A percentile compares a stretch with the other conserved stretches of the same genome.
Conservation (phyloP, 2,329 filamentous ascomycete species). For the Penicillium sp. region DNA sequence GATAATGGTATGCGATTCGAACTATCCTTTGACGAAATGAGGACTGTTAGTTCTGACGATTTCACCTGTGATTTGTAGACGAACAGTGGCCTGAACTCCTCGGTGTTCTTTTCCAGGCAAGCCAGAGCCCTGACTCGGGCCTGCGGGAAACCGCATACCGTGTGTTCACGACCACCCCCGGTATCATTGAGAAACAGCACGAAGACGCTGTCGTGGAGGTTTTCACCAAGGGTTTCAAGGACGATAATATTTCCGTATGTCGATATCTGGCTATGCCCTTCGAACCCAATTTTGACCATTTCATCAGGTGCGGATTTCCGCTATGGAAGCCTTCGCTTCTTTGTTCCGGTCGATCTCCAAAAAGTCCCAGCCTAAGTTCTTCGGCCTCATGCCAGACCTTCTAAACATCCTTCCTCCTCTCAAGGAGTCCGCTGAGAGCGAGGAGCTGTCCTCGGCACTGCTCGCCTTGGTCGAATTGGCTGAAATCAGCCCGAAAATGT, state of each 20-base stretch:
- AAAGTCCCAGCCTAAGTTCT: conserved; percentile 87
- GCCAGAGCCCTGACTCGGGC: conserved; percentile 76
- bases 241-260: conserved; percentile 73
- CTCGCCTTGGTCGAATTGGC: conserved; percentile 91
- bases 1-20: conserved; percentile 69
- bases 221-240: conserved; percentile 89
- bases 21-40: background rate
- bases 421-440: conserved; percentile 86
- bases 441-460: conserved; percentile 85
- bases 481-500: conserved; percentile 95
- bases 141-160: conserved; percentile 91
- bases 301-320: conserved; percentile 76
- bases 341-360: conserved; percentile 92
- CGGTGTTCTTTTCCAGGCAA: conserved; percentile 80
- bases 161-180: conserved; percentile 91
- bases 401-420: conserved; percentile 92
- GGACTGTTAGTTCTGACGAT: conserved; percentile 8
- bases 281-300: conserved; percentile 3
- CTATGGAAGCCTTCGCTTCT: conserved; percentile 93
- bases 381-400: conserved; percentile 79
- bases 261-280: background rate
- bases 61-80: conserved; percentile 49
- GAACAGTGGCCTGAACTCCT: conserved; percentile 89
- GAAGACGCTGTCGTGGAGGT: conserved; percentile 84
- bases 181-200: conserved; percentile 93